phyloP scores from a whole-genome alignment of 306 rosid species.

The Begonia masoniana region DNA sequence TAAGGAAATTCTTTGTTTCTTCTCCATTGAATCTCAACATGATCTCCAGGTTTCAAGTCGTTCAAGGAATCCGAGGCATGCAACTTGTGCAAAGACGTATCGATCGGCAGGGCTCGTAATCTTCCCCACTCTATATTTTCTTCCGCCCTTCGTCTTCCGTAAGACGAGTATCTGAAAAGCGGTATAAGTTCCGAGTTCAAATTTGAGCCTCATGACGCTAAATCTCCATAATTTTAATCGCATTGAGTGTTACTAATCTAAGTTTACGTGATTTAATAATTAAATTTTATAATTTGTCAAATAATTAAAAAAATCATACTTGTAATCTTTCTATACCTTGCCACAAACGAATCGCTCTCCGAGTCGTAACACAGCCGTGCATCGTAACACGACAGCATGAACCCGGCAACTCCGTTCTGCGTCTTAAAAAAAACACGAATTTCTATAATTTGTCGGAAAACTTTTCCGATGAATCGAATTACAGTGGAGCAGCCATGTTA shows the following conservation, averaged over 20 bases:
- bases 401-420: slow-evolving; percentile 92
- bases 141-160: slow-evolving; percentile 64
- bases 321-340: slow-evolving; percentile 42
- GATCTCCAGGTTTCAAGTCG: slow-evolving; percentile 69
- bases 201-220: no score
- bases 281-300: no score
- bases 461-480: background rate
- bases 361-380: slow-evolving; percentile 68
- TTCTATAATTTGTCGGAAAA: background rate
- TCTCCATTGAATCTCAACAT: slow-evolving; percentile 95
- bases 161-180: slow-evolving; percentile 52
- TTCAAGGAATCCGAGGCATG: slow-evolving; percentile 55
- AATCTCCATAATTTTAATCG: no score
- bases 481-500: slow-evolving; percentile 14
- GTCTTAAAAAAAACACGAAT: background rate
- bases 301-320: no score
- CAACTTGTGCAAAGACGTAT: slow-evolving; percentile 44
- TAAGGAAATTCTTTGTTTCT: slow-evolving; percentile 72
- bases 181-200: background rate
- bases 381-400: slow-evolving; percentile 89
- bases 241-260: no score
- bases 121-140: slow-evolving; percentile 73
- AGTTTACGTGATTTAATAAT: no score
- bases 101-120: slow-evolving; percentile 59
- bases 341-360: slow-evolving; percentile 48